Evolutionary conservation across 2,329 filamentous ascomycete genomes (phyloP), one percentile per base, ranked within the genome.

Genomic region (Penicillium digitatum): DNA sequence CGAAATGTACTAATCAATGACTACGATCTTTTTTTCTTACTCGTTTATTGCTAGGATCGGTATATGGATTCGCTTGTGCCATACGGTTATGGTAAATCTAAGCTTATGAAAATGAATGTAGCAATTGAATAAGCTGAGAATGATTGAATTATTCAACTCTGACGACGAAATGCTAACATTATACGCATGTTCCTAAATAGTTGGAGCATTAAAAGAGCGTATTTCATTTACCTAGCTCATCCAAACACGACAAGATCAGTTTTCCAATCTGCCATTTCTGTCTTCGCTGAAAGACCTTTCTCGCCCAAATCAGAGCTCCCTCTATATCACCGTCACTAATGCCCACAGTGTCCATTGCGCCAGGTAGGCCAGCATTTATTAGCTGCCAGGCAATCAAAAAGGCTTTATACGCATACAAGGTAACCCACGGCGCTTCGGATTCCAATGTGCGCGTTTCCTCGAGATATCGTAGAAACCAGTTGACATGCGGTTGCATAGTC

Each of bases 351-450:
- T 58, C 59, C 71, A 76, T 74, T 7, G 71, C 69, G 8, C 67
- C 72, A 8, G 65, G 24, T 1, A 70, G 51, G 0, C 69, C 64
- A 0, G 62, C 69, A 24, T 63, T 53, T 1, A 75, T 55, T 8
- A 75, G 65, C 52, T 76, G 70, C 71, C 71, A 76, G 0, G 74
- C 74, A 50, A 76, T 74, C 47, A 76, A 57, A 54, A 76, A 75
- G 0, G 72, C 72, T 53, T 73, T 74, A 57, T 74, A 76, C 6
- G 72, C 72, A 51, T 75, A 76, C 4, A 76, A 38, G 0, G 68
- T 63, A 10, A 74, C 64, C 74, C 74, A 76, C 0, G 74, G 74
- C 0, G 74, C 69, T 55, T 76, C 74, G 0, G 61, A 51, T 4
- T 62, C 61, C 1, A 67, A 63, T 0, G 54, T 29, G 2, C 62